A percentile compares a stretch with the other conserved stretches of the same genome.
These are phyloP conservation scores for Gentiana dahurica DNA, from an alignment of 257 asterid species.

Conservation along the genomic window DNA sequence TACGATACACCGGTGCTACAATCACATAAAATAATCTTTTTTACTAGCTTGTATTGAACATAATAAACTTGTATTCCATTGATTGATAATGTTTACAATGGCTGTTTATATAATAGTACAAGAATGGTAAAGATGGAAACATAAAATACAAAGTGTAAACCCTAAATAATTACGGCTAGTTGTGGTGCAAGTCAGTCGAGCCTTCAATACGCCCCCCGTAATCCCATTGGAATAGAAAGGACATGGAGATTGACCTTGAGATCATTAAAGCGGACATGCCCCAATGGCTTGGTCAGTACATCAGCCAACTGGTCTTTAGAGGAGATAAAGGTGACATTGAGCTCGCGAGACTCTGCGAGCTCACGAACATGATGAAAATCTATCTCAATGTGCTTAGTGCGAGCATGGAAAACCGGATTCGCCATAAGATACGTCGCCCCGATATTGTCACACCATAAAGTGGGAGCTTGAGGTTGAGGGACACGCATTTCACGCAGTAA, in stretches of 20 bases:
- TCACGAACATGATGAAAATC: not conserved
- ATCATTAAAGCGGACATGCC: not conserved
- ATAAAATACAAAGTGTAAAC: too few relatives aligned
- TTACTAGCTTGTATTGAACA: too few relatives aligned
- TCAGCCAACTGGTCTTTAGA: not conserved
- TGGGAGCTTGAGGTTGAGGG: not conserved
- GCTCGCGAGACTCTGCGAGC: not conserved
- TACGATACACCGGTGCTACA: too few relatives aligned
- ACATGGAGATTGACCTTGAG: not conserved
- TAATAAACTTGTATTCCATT: too few relatives aligned
- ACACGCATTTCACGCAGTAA: not conserved
- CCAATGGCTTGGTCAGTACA: not conserved
- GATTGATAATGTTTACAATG: too few relatives aligned
- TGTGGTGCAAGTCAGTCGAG: too few relatives aligned
- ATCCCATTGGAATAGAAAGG: not conserved
- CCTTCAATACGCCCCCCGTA: not conserved
- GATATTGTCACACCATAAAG: not conserved
- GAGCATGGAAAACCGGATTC: not conserved
- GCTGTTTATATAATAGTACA: too few relatives aligned
- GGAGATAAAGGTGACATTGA: not conserved
- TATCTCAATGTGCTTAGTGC: not conserved
- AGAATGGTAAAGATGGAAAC: too few relatives aligned
- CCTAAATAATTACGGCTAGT: too few relatives aligned
- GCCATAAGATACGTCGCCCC: not conserved
- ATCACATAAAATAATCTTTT: too few relatives aligned